Base-by-base conservation (phyloP, 2,329 filamentous ascomycete species). In the Stagonosporopsis chrysanthemi region DNA sequence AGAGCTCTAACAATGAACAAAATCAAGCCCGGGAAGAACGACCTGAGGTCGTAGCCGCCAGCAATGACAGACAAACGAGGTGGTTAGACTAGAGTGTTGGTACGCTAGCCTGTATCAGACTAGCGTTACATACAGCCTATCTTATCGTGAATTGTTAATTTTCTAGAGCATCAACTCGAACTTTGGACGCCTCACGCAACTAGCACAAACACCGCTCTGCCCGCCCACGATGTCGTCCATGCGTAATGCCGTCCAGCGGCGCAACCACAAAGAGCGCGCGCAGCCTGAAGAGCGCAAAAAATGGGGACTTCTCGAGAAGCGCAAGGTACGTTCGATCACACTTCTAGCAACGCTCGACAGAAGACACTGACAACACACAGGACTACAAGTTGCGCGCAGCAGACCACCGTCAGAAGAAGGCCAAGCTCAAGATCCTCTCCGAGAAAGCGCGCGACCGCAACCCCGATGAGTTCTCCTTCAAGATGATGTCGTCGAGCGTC, bases 281-380 rank as follows among this genome's bases (percentile, higher is more conserved):
- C 95, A 98, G 77, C 90, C 93, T 38, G 78, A 86, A 62, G 90
- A 93, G 74, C 91, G 95, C 50, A 82, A 88, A 64, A 91, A 91
- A 81, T 92, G 92, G 79, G 95, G 95, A 63, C 85, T 98, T 22
- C 88, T 98, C 60, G 95, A 98, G 78, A 98, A 99, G 81, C 90
- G 95, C 84, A 97, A 97, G 72, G 65, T 63, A 58, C 17, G 38
- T 19, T 24, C 28, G 12, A 31, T 23, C 12, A 15, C 6, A 3
- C 24, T 26, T 4, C 6, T 15, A 23, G 29, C 33, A 23, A 24
- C 7, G 26, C 24, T 17, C n/a, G 6, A 1, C 41, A 28, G 4
- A 22, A 39, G 6, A 35, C 31, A 31, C 45, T 54, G 14, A 54
- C 39, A 26, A 28, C n/a, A 12, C 31, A 29, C 42, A 83, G 80